These are phyloP conservation scores for Nicotiana otophora DNA, from an alignment of 257 asterid species.

Conservation along the genomic window DNA sequence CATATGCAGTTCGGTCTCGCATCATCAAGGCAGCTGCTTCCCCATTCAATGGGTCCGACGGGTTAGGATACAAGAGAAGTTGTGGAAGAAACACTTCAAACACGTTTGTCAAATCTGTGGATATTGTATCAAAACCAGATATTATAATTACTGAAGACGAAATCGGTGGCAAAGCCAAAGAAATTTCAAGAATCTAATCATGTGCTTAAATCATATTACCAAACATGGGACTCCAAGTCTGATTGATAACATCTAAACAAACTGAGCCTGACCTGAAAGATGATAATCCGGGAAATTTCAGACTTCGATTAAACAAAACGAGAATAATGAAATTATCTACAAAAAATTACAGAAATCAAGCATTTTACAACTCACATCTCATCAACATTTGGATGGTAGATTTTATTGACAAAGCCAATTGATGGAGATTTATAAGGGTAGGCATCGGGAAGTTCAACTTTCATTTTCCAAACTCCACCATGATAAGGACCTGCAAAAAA, in stretches of 20 bases:
- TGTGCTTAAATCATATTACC: constrained; percentile 37
- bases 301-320: neutral
- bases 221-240: constrained; percentile 99
- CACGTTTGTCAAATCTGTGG: constrained; percentile 77
- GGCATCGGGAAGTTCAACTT: constrained; percentile 95
- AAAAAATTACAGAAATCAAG: neutral
- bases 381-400: constrained; percentile 95
- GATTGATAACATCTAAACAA: constrained; percentile 91
- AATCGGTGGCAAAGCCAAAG: neutral
- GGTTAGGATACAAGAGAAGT: constrained; percentile 89
- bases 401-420: constrained; percentile 81
- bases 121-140: neutral
- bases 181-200: neutral
- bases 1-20: constrained; percentile 79
- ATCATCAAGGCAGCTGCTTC: constrained; percentile 93
- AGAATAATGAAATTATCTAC: neutral
- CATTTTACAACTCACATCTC: constrained; percentile 56
- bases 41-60: constrained; percentile 89
- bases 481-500: constrained; percentile 74
- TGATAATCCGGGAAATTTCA: constrained; percentile 1
- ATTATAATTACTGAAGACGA: neutral
- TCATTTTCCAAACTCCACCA: constrained; percentile 92
- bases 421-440: constrained; percentile 96
- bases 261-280: constrained; percentile 89
- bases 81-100: constrained; percentile 95